Conservation (phyloP, 164 flowering plant genomes). For the Magnolia kwangsiensis region DNA sequence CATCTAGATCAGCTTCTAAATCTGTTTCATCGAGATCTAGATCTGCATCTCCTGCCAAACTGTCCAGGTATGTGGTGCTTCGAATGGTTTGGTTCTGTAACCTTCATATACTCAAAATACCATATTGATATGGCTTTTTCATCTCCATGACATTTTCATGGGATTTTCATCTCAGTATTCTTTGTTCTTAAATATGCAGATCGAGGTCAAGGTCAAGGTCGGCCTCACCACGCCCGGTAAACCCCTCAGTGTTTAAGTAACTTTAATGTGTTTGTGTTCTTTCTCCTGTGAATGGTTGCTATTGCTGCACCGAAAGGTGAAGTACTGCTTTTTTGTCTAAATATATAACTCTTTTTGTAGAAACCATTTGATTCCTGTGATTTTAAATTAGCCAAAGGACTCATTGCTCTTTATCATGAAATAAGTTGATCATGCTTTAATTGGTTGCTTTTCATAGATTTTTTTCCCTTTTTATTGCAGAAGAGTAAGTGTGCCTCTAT, state of each 20-base stretch:
- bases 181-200: constrained; percentile 25
- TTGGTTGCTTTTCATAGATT: neutral
- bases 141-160: neutral
- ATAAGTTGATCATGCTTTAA: neutral
- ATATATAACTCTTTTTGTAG: neutral
- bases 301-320: neutral
- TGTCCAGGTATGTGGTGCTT: constrained; percentile 34
- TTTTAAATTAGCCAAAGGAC: neutral
- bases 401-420: neutral
- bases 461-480: too few species aligned
- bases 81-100: neutral
- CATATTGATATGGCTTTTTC: neutral
- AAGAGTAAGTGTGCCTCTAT: too few species aligned
- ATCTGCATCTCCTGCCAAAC: constrained; percentile 59
- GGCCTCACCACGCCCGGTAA: constrained; percentile 35
- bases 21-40: constrained; percentile 33
- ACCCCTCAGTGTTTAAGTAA: neutral
- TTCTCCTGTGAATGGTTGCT: too few species aligned
- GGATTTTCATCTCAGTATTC: neutral
- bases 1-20: constrained; percentile 53
- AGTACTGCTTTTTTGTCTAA: neutral
- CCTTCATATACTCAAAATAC: neutral
- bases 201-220: constrained; percentile 39
- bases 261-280: neutral
- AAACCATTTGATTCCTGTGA: neutral